Evolutionary conservation across 169 alveolate species (phyloP), one percentile per base, ranked within the genome.

Genomic region (Neospora caninum): DNA sequence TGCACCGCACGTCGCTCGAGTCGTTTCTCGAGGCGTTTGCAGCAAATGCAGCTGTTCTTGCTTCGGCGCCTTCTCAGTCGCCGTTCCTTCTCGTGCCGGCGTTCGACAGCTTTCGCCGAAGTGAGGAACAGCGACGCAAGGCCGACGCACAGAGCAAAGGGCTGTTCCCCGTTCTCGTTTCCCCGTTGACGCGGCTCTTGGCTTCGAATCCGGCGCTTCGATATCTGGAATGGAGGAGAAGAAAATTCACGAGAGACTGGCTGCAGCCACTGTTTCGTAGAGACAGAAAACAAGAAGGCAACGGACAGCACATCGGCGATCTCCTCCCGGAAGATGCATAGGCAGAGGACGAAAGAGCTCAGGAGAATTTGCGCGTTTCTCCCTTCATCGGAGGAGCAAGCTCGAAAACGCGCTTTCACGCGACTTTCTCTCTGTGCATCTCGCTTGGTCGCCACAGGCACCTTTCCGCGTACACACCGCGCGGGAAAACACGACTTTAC

Each of bases 1-100:
- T 64, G 34, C n/a, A 64, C 73, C 73, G n/a, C 73, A 64, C 73
- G 73, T 78, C 86, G 27, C 86, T 78, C 49, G 86, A 78, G n/a
- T 4, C 86, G 10, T 78, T 78, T n/a, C 86, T 78, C 20, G 73
- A 64, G 73, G 25, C 73, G 4, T 64, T 64, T 64, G 73, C n/a
- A 29, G 73, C 16, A 16, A 64, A 27, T 4, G 4, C 58, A 22
- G 73, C 73, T 13, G 73, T 64, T 29, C 13, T 13, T 49, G 73
- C 73, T 64, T 53, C 64, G 27, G 25, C 73, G 20, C 73, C 73
- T 64, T 27, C 27, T 53, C 27, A 53, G 27, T 7, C 73, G 73
- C 73, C 73, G 73, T 64, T 64, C 31, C 73, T 64, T 16, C 73
- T 64, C 73, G 73, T 64, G 31, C 73, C 73, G 25, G 73, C 73